Evolutionary conservation across 192 early-diverging fungal genomes (phyloP).

Genomic region (Chytriomyces confervae): DNA sequence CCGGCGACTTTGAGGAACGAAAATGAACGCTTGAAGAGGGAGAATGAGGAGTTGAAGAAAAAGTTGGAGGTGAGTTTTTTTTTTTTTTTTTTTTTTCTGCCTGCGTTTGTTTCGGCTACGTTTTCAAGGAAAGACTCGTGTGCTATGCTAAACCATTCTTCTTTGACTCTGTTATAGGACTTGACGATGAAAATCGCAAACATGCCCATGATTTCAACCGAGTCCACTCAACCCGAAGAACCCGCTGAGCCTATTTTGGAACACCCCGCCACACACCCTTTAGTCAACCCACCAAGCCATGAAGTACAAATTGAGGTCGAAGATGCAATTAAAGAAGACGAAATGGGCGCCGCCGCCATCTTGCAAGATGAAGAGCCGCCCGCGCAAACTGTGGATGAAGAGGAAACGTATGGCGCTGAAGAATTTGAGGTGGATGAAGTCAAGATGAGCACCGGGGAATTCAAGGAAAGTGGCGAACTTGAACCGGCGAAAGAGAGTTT

Average conservation of each 20-base stretch:
- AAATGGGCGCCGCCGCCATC: background rate
- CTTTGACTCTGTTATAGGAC: background rate
- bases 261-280: background rate
- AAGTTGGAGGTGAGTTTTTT: constrained; percentile 3
- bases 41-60: constrained; percentile 14
- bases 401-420: constrained; percentile 2
- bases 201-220: background rate
- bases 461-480: background rate
- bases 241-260: background rate
- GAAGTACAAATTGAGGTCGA: background rate
- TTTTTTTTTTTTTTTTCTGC: background rate
- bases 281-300: background rate
- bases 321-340: background rate
- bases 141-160: background rate
- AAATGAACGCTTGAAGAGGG: constrained; percentile 22
- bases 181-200: background rate
- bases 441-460: background rate
- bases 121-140: background rate
- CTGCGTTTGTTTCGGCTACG: background rate
- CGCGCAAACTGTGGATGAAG: constrained; percentile 4
- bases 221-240: background rate
- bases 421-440: background rate
- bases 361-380: background rate
- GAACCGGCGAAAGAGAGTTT: background rate
- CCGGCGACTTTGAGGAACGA: background rate